A percentile compares a stretch with the other conserved stretches of the same genome.
Conservation (phyloP, 1,284 basidiomycete genomes). For the Moesziomyces sp. region DNA sequence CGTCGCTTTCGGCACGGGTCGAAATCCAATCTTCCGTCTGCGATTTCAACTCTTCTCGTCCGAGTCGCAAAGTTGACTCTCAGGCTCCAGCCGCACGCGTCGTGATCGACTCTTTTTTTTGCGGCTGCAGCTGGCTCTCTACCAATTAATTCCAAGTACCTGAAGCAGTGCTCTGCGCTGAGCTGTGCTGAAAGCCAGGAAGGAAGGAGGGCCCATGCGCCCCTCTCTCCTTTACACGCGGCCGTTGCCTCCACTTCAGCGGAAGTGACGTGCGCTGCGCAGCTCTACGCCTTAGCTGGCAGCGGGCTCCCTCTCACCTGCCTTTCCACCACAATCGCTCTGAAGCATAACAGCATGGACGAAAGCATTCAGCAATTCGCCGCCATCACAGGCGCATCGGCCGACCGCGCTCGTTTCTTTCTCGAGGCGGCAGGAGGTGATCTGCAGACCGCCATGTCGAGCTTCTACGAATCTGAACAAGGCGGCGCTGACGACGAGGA, state of each 20-base stretch:
- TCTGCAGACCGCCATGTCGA: slow-evolving; percentile 67
- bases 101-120: neutral
- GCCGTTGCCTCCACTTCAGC: neutral
- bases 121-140: neutral
- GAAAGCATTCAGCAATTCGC: slow-evolving; percentile 57
- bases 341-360: slow-evolving; percentile 43
- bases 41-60: slow-evolving; percentile 3
- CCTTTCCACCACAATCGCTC: neutral
- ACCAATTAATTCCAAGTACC: too few species aligned
- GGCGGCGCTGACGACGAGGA: slow-evolving; percentile 6
- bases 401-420: slow-evolving; percentile 67
- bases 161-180: too few species aligned
- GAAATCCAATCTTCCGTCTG: slow-evolving; percentile 1
- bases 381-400: slow-evolving; percentile 65
- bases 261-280: neutral
- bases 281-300: neutral
- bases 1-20: too few species aligned
- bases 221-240: neutral
- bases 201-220: neutral
- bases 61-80: neutral
- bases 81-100: neutral
- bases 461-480: slow-evolving; percentile 65
- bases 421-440: slow-evolving; percentile 67
- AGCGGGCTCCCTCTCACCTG: neutral
- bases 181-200: neutral